phyloP scores from a whole-genome alignment of 768 basidiomycete species.

The Lactarius deliciosus region DNA sequence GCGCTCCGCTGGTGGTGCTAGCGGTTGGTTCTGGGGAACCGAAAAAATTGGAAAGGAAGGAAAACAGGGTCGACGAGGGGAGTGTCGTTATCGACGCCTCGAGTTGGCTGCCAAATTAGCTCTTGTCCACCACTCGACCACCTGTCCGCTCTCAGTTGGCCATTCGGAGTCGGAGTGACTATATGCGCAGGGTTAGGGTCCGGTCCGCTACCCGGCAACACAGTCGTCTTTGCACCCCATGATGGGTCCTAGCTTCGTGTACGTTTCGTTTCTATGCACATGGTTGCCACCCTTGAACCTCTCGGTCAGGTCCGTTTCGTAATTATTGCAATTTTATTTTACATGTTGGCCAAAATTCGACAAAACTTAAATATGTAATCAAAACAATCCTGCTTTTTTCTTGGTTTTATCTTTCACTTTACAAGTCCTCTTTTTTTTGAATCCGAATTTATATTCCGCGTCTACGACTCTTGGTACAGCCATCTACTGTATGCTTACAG shows the following conservation, averaged over 20 bases:
- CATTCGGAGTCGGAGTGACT: too few relatives aligned
- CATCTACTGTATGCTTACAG: too few relatives aligned
- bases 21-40: constrained; percentile 17
- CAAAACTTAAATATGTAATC: background rate
- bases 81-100: background rate
- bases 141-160: too few relatives aligned
- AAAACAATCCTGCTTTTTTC: background rate
- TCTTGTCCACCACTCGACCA: background rate
- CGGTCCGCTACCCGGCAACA: too few relatives aligned
- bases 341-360: background rate
- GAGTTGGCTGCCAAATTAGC: background rate
- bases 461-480: too few relatives aligned
- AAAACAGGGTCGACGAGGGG: constrained; percentile 21
- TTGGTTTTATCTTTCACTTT: background rate
- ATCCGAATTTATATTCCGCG: too few relatives aligned
- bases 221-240: too few relatives aligned
- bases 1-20: background rate
- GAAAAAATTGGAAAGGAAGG: background rate
- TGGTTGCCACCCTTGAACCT: background rate
- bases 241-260: too few relatives aligned
- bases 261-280: background rate
- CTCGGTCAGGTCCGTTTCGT: background rate
- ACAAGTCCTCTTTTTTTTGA: background rate
- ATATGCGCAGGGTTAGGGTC: background rate
- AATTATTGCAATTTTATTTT: background rate